Percentiles rank a stretch among this genome's conserved stretches.
These are phyloP conservation scores for Solanum piurae DNA, from an alignment of 257 asterid genomes.

Conservation along the genomic window DNA sequence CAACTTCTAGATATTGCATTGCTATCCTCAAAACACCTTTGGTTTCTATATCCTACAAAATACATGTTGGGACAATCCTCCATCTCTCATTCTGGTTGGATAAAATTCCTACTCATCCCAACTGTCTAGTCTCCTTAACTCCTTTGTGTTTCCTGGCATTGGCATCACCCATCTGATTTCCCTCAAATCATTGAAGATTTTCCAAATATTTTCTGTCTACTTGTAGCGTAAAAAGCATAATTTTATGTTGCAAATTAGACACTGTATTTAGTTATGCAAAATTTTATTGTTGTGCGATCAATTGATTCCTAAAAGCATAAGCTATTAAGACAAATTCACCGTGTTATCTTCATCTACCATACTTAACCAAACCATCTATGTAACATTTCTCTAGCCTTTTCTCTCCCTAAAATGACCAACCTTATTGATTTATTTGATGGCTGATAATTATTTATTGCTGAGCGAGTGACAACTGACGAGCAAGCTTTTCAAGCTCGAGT, in stretches of 20 bases:
- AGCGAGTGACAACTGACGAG: not conserved
- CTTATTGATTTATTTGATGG: not conserved
- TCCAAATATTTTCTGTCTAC: not conserved
- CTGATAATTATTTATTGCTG: not conserved
- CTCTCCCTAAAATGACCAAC: not conserved
- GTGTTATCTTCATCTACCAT: not conserved
- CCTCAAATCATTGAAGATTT: not conserved
- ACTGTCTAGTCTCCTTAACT: not conserved
- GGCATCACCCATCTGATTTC: not conserved
- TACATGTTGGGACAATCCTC: not conserved
- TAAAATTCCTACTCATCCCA: not conserved
- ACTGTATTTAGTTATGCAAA: not conserved
- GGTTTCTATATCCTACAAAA: not conserved
- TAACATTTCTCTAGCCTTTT: not conserved
- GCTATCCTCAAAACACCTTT: not conserved
- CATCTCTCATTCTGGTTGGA: not conserved
- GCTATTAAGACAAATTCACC: not conserved
- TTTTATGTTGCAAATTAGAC: not conserved
- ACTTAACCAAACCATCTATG: not conserved
- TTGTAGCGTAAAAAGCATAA: not conserved
- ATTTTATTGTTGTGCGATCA: not conserved
- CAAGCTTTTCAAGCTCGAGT: not conserved
- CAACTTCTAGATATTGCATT: not conserved
- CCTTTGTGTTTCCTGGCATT: not conserved
- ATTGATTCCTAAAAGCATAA: not conserved